A percentile compares a stretch with the other conserved stretches of the same genome.
phyloP scores from a whole-genome alignment of 805 yeast species.

The Spathaspora sp. region DNA sequence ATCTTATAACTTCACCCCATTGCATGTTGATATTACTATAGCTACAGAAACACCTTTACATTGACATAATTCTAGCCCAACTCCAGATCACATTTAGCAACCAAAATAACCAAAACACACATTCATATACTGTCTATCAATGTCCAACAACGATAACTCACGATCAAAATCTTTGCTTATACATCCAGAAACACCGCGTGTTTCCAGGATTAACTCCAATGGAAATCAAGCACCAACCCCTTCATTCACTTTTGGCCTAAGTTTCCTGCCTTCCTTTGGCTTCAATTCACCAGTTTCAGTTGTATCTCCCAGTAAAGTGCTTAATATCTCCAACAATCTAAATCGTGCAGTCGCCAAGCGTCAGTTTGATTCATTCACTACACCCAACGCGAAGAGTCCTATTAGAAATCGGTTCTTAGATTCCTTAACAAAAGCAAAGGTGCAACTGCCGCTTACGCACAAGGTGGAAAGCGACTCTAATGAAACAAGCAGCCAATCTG shows the following conservation, averaged over 20 bases:
- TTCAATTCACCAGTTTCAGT: conserved; percentile 32
- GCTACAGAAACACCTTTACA: not conserved
- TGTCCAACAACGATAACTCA: not conserved
- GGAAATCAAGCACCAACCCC: conserved; percentile 18
- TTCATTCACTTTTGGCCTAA: conserved; percentile 35
- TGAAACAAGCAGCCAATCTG: not conserved
- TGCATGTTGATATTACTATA: not conserved
- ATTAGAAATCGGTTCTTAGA: not conserved
- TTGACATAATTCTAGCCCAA: not conserved
- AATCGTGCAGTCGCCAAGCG: conserved; percentile 8
- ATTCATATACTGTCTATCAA: not conserved
- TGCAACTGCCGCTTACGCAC: not conserved
- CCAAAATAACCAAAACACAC: not conserved
- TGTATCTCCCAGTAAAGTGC: conserved; percentile 34
- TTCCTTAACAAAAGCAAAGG: not conserved
- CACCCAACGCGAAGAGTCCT: not conserved
- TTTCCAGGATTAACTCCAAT: not conserved
- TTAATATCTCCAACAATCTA: conserved; percentile 19
- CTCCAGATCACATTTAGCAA: not conserved
- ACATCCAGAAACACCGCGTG: conserved; percentile 10
- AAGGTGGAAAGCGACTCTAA: not conserved
- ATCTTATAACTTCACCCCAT: not conserved
- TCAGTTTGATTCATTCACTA: not conserved
- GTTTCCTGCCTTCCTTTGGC: conserved; percentile 42
- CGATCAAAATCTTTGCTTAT: not conserved